phyloP scores from a whole-genome alignment of 371 early-diverging fungal species.

The Mucor saturninus region DNA sequence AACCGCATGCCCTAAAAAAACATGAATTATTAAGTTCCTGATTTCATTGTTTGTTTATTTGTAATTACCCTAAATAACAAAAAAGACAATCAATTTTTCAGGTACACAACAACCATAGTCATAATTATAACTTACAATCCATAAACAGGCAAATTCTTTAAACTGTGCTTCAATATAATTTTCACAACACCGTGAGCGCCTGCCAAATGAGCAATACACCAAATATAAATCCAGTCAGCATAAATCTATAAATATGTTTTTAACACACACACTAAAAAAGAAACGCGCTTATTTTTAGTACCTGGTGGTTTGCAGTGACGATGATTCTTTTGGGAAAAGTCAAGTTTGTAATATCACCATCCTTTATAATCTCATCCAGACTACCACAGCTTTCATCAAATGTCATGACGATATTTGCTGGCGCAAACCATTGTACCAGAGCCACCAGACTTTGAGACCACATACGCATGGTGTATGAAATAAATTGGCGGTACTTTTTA shows the following conservation, averaged over 20 bases:
- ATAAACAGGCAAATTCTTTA: constrained; percentile 81
- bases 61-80: not conserved
- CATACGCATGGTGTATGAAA: constrained; percentile 59
- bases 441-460: constrained; percentile 68
- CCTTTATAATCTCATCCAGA: constrained; percentile 30
- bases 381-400: constrained; percentile 51
- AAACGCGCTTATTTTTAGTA: constrained; percentile 19
- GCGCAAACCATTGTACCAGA: constrained; percentile 70
- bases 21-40: not conserved
- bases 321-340: constrained; percentile 53
- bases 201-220: constrained; percentile 72
- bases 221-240: constrained; percentile 91
- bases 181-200: constrained; percentile 77
- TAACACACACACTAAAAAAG: not conserved
- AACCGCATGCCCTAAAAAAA: constrained; percentile 78
- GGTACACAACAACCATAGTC: not conserved
- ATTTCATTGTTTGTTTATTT: not conserved
- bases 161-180: constrained; percentile 81
- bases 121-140: constrained; percentile 65
- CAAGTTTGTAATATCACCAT: constrained; percentile 27
- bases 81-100: not conserved
- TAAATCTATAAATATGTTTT: constrained; percentile 59
- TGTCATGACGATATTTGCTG: constrained; percentile 61
- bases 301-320: constrained; percentile 84
- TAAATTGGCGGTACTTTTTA: constrained; percentile 49